A percentile compares a stretch with the other conserved stretches of the same genome.
Evolutionary conservation across 2,329 filamentous ascomycete genomes (phyloP).

Genomic region (Cyclaneusma minus): DNA sequence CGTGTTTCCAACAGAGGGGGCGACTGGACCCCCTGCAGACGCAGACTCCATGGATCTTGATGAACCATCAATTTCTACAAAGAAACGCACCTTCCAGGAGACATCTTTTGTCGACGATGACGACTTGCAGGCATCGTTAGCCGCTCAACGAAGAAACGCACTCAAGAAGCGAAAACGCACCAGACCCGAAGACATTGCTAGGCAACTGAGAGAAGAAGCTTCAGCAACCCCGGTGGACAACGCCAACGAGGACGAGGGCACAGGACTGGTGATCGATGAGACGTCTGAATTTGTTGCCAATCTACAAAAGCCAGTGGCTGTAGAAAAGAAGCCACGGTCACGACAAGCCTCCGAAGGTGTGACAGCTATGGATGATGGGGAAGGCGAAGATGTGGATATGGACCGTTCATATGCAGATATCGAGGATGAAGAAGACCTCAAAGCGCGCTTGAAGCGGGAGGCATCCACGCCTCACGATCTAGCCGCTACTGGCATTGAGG

Average conservation of each 20-base stretch:
- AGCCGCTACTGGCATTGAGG: conserved; percentile 60
- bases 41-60: conserved; percentile 65
- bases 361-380: conserved; percentile 25
- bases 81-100: conserved; percentile 50
- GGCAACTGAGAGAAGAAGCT: conserved; percentile 54
- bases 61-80: conserved; percentile 28
- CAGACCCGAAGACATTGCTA: conserved; percentile 74
- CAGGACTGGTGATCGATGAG: conserved; percentile 82
- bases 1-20: conserved; percentile 29
- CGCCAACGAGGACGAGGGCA: conserved; percentile 27
- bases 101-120: conserved; percentile 77
- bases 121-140: conserved; percentile 73
- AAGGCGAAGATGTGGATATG: conserved; percentile 27
- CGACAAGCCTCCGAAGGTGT: conserved; percentile 22
- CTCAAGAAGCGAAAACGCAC: conserved; percentile 85
- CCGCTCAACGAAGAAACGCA: conserved; percentile 65
- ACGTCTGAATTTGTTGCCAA: conserved; percentile 90
- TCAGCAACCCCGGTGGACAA: conserved; percentile 40
- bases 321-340: conserved; percentile 31
- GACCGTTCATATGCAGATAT: conserved; percentile 18
- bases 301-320: conserved; percentile 49
- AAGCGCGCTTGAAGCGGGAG: conserved; percentile 33
- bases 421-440: conserved; percentile 28
- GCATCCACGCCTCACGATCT: conserved; percentile 33
- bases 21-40: conserved; percentile 12